Evolutionary conservation across 2,329 filamentous ascomycete species (phyloP), one percentile per base, ranked within the genome.

Genomic region (Kalaharituber pfeilii): DNA sequence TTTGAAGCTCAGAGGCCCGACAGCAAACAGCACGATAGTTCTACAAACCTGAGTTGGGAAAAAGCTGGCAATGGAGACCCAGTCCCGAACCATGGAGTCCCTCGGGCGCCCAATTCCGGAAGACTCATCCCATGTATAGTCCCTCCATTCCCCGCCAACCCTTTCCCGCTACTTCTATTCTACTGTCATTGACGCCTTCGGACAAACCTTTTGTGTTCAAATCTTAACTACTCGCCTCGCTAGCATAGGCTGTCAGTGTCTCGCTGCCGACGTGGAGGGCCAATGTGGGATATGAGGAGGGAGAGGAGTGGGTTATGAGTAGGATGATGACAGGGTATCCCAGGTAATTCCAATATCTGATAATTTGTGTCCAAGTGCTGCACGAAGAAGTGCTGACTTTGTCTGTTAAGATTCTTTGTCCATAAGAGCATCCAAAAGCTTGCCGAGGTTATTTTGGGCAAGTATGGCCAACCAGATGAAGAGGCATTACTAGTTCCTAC

Each of bases 211-310:
- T 3, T 15, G 6, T 7, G 4, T 39, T 39, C 33, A 39, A 39
- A 39, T 26, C 28, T 9, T 50, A 33, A 50, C 28, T 28, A 28
- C 28, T 33, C 49, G 25, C 29, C 13, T 50, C 5, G 11, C 26
- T 5, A 28, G 28, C 49, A 9, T n/a, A 95, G 88, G 91, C 89
- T 60, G 86, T 96, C 60, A 96, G 89, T 68, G 89, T 96, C 42
- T 96, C 91, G 15, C 73, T 98, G 25, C 91, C 91, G 36, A 93
- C 87, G 70, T 98, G 91, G 91, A 76, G 75, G 61, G 75, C 87
- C 60, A 96, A 94, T 64, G 74, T 98, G 36, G 89, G 80, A 39
- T 98, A 98, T 66, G 91, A 98, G 68, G 87, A 98, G 68, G 89
- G 87, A 51, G 77, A 93, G 66, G 73, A 81, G 54, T 91, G 86